These are phyloP conservation scores for Endogone sp. DNA, from an alignment of 192 early-diverging fungal species.

Conservation along the genomic window DNA sequence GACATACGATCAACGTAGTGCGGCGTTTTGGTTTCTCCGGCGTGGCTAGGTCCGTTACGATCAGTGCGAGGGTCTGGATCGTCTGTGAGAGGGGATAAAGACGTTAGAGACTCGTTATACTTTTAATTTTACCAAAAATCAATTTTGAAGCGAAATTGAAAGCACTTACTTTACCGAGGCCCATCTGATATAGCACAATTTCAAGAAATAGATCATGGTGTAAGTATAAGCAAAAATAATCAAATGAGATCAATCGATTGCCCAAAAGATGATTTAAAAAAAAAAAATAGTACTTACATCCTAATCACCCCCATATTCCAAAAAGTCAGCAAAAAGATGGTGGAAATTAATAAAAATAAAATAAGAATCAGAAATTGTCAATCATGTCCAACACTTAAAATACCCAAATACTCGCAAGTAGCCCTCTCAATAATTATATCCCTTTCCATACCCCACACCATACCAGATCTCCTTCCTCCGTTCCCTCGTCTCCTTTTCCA, in stretches of 20 bases:
- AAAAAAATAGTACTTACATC: background rate
- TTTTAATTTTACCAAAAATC: too few species aligned
- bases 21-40: background rate
- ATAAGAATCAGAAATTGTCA: background rate
- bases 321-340: background rate
- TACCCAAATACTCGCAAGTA: background rate
- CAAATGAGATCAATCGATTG: background rate
- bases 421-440: too few species aligned
- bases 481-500: too few species aligned
- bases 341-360: background rate
- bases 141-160: too few species aligned
- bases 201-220: background rate
- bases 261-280: too few species aligned
- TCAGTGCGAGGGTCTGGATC: constrained; percentile 28
- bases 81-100: constrained; percentile 10
- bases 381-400: too few species aligned
- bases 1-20: constrained; percentile 34
- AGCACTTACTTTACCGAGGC: constrained; percentile 27
- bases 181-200: too few species aligned
- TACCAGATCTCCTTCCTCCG: too few species aligned
- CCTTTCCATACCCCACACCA: too few species aligned
- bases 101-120: too few species aligned
- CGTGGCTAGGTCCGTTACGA: constrained; percentile 13
- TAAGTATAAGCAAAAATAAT: background rate
- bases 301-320: background rate